Evolutionary conservation across 768 basidiomycete genomes (phyloP).

Genomic region (Chalciporus piperatus): DNA sequence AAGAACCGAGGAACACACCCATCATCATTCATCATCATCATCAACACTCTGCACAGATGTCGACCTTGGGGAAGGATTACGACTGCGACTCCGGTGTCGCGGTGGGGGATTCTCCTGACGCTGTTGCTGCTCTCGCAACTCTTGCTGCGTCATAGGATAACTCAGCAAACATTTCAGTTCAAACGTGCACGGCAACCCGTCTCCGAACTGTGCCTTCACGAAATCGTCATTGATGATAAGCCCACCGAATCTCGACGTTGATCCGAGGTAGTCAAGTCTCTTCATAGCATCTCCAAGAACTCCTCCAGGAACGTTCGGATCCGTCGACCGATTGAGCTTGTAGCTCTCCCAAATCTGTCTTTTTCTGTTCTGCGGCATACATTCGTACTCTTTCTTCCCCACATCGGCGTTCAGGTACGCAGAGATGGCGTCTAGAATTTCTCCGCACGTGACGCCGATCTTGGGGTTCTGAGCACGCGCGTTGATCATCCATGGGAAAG

Average conservation of each 20-base stretch:
- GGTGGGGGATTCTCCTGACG: conserved; percentile 24
- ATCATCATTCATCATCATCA: conserved; percentile 14
- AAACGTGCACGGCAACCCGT: conserved; percentile 55
- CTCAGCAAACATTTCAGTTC: conserved; percentile 50
- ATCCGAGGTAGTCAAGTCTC: conserved; percentile 63
- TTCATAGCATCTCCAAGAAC: conserved; percentile 59
- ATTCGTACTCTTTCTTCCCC: conserved; percentile 50
- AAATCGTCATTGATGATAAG: conserved; percentile 43
- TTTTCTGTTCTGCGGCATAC: conserved; percentile 35
- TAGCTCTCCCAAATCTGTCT: conserved; percentile 52
- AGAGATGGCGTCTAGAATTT: conserved; percentile 57
- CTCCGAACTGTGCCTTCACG: conserved; percentile 45
- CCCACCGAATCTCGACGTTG: conserved; percentile 62
- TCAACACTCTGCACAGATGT: conserved; percentile 10
- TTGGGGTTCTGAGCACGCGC: conserved; percentile 42
- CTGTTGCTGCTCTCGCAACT: conserved; percentile 46
- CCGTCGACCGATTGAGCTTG: conserved; percentile 62
- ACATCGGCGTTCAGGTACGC: conserved; percentile 49
- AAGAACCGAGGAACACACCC: neutral
- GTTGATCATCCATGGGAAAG: conserved; percentile 56
- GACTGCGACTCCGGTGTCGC: conserved; percentile 22
- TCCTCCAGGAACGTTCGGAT: conserved; percentile 66
- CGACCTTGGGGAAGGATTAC: conserved; percentile 21
- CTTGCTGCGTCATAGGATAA: conserved; percentile 48
- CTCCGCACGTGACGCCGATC: conserved; percentile 66